These are phyloP conservation scores for Fusarium anguioides DNA, from an alignment of 2,329 filamentous ascomycete species.

Conservation along the genomic window DNA sequence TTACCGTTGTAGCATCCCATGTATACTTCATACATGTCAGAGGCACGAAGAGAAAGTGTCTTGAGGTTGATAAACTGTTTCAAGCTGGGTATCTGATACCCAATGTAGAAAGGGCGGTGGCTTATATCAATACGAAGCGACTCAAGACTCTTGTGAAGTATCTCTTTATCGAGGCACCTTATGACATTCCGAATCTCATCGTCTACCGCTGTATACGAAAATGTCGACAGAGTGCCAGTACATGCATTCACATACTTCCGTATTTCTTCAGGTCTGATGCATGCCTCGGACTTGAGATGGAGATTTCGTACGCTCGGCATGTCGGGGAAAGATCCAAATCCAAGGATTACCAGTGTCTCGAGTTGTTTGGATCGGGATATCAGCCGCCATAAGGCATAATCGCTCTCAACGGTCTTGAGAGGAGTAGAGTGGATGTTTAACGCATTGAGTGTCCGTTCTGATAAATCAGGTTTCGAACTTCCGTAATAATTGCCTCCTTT, in stretches of 20 bases:
- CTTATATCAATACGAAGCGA: not conserved
- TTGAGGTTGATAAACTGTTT: not conserved
- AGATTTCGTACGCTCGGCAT: not conserved
- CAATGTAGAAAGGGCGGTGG: fast-evolving
- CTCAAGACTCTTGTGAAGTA: not conserved
- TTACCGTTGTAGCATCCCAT: fast-evolving
- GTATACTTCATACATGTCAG: not conserved
- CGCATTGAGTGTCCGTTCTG: not conserved
- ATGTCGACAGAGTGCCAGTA: not conserved
- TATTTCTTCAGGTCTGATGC: fast-evolving
- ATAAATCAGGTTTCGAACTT: not conserved
- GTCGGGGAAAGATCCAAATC: fast-evolving
- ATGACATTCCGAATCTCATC: fast-evolving
- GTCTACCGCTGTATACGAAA: not conserved
- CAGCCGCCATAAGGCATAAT: fast-evolving
- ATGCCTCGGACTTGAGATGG: not conserved
- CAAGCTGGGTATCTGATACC: not conserved
- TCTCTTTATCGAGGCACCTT: not conserved
- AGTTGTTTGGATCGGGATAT: not conserved
- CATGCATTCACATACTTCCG: not conserved
- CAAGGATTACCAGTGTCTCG: not conserved
- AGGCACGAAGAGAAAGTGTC: not conserved
- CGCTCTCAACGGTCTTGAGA: not conserved
- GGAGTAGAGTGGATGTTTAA: not conserved
- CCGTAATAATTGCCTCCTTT: too few relatives aligned